Evolutionary conservation across 345 rosid species (phyloP).

Genomic region (Physaria fendleri): DNA sequence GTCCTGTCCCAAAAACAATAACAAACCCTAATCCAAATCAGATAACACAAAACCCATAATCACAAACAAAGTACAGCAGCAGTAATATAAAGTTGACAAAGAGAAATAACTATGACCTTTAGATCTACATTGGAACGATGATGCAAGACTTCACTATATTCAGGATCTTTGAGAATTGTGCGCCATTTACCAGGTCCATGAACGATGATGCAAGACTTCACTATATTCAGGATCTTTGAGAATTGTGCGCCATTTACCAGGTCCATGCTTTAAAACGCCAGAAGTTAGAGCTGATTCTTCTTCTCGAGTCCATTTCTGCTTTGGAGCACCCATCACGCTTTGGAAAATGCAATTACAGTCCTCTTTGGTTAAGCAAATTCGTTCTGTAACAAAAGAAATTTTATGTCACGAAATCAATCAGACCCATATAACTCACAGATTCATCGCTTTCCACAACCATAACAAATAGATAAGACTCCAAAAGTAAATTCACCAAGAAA

Average conservation of each 20-base stretch:
- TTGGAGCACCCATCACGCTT: conserved; percentile 84
- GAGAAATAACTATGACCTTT: conserved; percentile 46
- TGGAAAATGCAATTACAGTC: background rate
- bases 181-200: conserved; percentile 99
- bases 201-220: conserved; percentile 70
- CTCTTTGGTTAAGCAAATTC: background rate
- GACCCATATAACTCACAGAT: too few species aligned
- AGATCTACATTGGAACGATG: conserved; percentile 98
- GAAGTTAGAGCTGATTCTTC: conserved; percentile 94
- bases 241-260: conserved; percentile 97
- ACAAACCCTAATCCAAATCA: background rate
- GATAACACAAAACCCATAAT: background rate
- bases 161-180: too few species aligned
- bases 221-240: conserved; percentile 95
- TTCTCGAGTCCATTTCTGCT: conserved; percentile 98
- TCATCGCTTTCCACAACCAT: too few species aligned
- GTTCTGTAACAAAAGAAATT: conserved; percentile 19
- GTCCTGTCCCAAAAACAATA: conserved; percentile 46
- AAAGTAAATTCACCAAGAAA: too few species aligned
- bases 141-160: too few species aligned
- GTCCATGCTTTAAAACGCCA: conserved; percentile 94
- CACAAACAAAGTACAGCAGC: background rate
- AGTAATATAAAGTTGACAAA: conserved; percentile 4
- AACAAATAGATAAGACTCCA: too few species aligned
- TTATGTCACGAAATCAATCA: background rate